Conservation (phyloP, 1,284 basidiomycete genomes). For the Rhodotorula sp. region DNA sequence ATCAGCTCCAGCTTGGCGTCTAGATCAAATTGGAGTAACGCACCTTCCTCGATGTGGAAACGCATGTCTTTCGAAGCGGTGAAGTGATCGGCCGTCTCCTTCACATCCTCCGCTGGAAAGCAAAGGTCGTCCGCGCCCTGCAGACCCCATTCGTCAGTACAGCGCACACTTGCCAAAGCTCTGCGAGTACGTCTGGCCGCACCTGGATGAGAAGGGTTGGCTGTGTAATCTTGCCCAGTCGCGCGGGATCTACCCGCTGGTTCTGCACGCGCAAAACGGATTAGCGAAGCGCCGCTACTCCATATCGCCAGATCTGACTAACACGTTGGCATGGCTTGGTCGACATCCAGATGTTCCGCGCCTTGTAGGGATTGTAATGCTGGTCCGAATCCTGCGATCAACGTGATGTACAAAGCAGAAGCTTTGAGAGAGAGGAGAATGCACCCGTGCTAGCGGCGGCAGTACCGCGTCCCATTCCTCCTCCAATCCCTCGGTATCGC, state of each 20-base stretch:
- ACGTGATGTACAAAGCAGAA: no score
- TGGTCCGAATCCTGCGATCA: neutral
- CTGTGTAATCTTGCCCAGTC: slow-evolving; percentile 8
- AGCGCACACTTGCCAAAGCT: no score
- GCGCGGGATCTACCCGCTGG: slow-evolving; percentile 13
- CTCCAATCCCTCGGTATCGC: neutral
- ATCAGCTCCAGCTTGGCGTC: no score
- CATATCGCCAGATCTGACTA: neutral
- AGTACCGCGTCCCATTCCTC: slow-evolving; percentile 15
- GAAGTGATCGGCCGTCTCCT: slow-evolving; percentile 3
- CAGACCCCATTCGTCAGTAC: neutral
- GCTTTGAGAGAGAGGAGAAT: neutral
- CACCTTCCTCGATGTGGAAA: slow-evolving; percentile 11
- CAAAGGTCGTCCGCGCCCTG: slow-evolving; percentile 21
- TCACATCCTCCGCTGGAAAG: slow-evolving; percentile 13
- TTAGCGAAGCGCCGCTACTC: neutral
- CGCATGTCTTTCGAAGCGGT: slow-evolving; percentile 11
- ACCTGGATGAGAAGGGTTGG: slow-evolving; percentile 29
- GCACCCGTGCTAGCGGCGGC: slow-evolving; percentile 3
- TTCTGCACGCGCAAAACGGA: neutral
- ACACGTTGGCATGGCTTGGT: slow-evolving; percentile 22
- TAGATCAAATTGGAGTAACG: neutral
- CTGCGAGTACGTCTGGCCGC: neutral
- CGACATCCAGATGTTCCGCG: slow-evolving; percentile 7
- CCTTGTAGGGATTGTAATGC: slow-evolving; percentile 18